Evolutionary conservation across 208 protist genomes (phyloP).

Genomic region (Trypanosoma lewisi): DNA sequence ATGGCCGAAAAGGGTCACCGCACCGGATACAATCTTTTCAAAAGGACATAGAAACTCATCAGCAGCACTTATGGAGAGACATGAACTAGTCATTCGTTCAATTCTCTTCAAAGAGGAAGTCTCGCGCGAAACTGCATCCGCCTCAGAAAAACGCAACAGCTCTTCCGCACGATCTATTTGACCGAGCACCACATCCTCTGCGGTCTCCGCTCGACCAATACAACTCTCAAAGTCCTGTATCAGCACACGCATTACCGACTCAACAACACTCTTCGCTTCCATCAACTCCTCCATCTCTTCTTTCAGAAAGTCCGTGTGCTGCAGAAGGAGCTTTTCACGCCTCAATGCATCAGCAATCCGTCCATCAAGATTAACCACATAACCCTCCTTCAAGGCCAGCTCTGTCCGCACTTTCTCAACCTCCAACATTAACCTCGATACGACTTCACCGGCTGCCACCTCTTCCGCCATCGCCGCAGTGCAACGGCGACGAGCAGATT

Average conservation of each 20-base stretch:
- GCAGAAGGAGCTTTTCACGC: neutral
- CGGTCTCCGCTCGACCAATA: slow-evolving; percentile 23
- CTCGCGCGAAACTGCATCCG: slow-evolving; percentile 22
- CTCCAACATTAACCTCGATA: neutral
- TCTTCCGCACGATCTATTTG: slow-evolving; percentile 18
- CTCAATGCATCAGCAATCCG: neutral
- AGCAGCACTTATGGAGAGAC: neutral
- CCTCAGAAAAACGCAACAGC: slow-evolving; percentile 26
- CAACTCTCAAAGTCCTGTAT: slow-evolving; percentile 21
- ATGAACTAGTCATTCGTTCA: slow-evolving; percentile 6
- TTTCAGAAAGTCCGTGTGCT: neutral
- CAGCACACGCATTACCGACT: slow-evolving; percentile 8
- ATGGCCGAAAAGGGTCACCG: neutral
- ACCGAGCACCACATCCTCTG: slow-evolving; percentile 25
- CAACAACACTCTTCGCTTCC: slow-evolving; percentile 16
- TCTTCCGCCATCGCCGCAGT: neutral
- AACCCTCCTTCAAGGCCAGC: neutral
- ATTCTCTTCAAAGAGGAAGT: slow-evolving; percentile 9
- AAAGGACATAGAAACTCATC: neutral
- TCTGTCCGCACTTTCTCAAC: neutral
- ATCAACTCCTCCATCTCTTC: neutral
- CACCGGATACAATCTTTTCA: neutral
- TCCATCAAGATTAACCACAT: neutral
- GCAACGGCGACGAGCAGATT: too few relatives aligned
- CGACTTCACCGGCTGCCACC: neutral